Conservation (phyloP, 306 rosid species). For the Cicer chorassanicum region DNA sequence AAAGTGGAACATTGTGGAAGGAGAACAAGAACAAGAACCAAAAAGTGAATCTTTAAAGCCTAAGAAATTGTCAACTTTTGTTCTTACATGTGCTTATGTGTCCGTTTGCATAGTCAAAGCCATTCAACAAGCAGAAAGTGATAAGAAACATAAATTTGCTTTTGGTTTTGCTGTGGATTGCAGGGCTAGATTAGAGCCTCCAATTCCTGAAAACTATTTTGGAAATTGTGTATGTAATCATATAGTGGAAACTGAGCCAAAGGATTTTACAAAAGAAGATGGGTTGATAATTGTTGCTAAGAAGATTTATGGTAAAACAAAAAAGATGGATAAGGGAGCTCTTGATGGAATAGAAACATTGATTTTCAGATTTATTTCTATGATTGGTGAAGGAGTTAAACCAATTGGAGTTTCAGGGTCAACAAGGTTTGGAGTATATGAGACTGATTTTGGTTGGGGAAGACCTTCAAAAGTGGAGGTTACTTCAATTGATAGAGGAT, state of each 20-base stretch:
- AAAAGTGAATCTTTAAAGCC: conserved; percentile 14
- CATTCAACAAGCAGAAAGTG: neutral
- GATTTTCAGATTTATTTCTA: fast-evolving
- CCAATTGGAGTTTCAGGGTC: conserved; percentile 51
- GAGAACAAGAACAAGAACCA: neutral
- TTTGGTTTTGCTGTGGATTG: conserved; percentile 31
- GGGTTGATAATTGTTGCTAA: conserved; percentile 22
- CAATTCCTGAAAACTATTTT: conserved; percentile 35
- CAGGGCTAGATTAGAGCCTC: conserved; percentile 23
- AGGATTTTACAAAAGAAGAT: conserved; percentile 21
- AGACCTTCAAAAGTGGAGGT: conserved; percentile 57
- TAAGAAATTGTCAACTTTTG: conserved; percentile 46
- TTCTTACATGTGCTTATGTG: conserved; percentile 40
- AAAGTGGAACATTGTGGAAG: conserved; percentile 29
- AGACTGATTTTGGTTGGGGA: conserved; percentile 61
- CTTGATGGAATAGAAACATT: neutral
- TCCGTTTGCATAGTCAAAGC: conserved; percentile 45
- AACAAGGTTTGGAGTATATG: conserved; percentile 52
- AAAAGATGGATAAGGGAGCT: neutral
- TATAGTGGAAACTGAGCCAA: neutral
- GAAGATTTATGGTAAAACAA: neutral
- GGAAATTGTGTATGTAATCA: conserved; percentile 38
- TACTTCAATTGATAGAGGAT: conserved; percentile 40
- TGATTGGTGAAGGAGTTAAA: neutral
- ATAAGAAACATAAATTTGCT: neutral